Evolutionary conservation across 176 grass and related monocot genomes (phyloP).

Genomic region (Oryza rufipogon): DNA sequence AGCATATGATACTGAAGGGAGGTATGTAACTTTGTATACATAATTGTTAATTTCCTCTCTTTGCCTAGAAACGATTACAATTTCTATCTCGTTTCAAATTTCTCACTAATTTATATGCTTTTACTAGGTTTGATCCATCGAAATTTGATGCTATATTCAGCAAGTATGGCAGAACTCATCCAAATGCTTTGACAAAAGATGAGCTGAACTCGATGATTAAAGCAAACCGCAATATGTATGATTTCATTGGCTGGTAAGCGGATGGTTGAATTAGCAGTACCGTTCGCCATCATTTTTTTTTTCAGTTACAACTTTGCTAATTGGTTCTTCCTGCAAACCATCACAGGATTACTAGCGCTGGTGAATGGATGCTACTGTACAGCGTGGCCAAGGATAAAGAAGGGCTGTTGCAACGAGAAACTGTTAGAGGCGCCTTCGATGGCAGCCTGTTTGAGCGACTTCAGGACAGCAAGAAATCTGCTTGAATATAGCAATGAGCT

Average conservation of each 20-base stretch:
- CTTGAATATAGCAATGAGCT: not conserved
- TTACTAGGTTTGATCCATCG: constrained; percentile 64
- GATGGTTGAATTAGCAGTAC: not conserved
- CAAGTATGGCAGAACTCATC: constrained; percentile 56
- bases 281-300: not conserved
- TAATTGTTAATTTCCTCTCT: not conserved
- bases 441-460: constrained; percentile 66
- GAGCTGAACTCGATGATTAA: constrained; percentile 54
- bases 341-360: constrained; percentile 15
- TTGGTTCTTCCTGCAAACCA: not conserved
- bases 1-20: constrained; percentile 72
- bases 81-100: not conserved
- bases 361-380: constrained; percentile 60
- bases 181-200: constrained; percentile 52
- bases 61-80: not conserved
- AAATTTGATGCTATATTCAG: constrained; percentile 77
- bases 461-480: constrained; percentile 40
- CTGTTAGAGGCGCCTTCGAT: constrained; percentile 47
- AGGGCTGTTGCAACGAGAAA: constrained; percentile 52
- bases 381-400: constrained; percentile 56
- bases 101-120: not conserved
- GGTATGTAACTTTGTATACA: constrained; percentile 37
- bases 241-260: constrained; percentile 58
- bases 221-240: constrained; percentile 55
- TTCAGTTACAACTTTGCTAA: not conserved